Evolutionary conservation across 495 filamentous ascomycete genomes (phyloP).

Genomic region (Penicillium crystallinum): DNA sequence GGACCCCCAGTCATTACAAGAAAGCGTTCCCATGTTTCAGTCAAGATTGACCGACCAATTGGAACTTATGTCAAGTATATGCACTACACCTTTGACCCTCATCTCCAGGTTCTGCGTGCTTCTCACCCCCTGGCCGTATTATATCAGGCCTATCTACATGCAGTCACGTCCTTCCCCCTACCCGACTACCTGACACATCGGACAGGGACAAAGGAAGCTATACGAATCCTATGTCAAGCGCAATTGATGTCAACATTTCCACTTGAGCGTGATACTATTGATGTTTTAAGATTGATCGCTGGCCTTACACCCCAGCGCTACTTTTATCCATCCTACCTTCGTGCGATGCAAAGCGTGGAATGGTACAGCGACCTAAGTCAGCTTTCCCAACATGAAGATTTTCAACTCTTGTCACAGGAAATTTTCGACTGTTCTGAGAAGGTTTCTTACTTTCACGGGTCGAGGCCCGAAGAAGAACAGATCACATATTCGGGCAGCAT

Average conservation of each 20-base stretch:
- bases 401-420: no score
- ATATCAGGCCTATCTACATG: slow-evolving; percentile 53
- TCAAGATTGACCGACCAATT: slow-evolving; percentile 31
- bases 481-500: no score
- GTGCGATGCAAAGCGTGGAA: slow-evolving; percentile 4
- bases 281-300: slow-evolving; percentile 39
- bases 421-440: no score
- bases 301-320: slow-evolving; percentile 44
- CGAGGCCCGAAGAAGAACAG: no score
- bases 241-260: slow-evolving; percentile 44
- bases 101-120: no score
- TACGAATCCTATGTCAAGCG: slow-evolving; percentile 46
- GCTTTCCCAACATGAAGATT: slow-evolving; percentile 6
- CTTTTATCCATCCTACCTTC: slow-evolving; percentile 50
- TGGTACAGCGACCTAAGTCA: background rate
- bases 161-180: slow-evolving; percentile 54
- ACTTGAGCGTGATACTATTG: background rate
- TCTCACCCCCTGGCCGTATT: slow-evolving; percentile 51
- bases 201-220: slow-evolving; percentile 58
- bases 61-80: no score
- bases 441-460: no score
- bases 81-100: no score
- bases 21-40: slow-evolving; percentile 33
- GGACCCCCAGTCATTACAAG: slow-evolving; percentile 15
- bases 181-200: slow-evolving; percentile 51